Conservation (phyloP, 225 moss, liverwort and hornwort genomes). For the Pleurozium schreberi region DNA sequence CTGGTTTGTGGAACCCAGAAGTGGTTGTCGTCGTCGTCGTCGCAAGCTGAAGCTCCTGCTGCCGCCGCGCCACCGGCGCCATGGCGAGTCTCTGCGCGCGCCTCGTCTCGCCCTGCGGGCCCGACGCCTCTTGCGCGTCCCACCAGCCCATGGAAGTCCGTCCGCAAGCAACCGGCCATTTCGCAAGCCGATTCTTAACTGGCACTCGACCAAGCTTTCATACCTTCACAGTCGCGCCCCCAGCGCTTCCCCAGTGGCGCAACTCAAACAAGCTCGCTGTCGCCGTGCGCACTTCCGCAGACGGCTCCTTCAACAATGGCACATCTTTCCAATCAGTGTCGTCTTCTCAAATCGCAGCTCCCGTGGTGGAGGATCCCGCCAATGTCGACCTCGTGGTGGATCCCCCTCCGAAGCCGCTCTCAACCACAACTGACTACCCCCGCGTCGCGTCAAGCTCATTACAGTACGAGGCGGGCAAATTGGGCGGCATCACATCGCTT, state of each 20-base stretch:
- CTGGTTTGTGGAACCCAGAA: neutral
- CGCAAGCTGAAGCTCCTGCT: neutral
- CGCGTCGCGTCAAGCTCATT: slow-evolving; percentile 47
- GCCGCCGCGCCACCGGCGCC: neutral
- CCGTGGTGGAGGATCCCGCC: slow-evolving; percentile 15
- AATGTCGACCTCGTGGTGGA: slow-evolving; percentile 30
- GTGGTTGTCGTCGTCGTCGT: neutral
- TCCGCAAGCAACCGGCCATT: neutral
- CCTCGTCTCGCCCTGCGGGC: neutral
- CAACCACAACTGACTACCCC: neutral
- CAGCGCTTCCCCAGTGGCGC: neutral
- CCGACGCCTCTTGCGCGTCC: neutral
- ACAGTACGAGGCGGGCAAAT: slow-evolving; percentile 57
- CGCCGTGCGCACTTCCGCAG: neutral
- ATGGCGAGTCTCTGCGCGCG: slow-evolving; percentile 11
- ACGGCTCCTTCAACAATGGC: neutral
- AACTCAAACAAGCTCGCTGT: neutral
- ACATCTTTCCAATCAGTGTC: neutral
- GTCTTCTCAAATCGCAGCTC: neutral
- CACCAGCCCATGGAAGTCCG: neutral
- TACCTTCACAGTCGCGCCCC: neutral
- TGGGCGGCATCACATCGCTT: slow-evolving; percentile 55
- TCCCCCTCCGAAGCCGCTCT: slow-evolving; percentile 24
- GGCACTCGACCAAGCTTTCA: neutral
- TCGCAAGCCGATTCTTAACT: neutral